These are phyloP conservation scores for Citrus maxima DNA, from an alignment of 345 rosid genomes.

Conservation along the genomic window DNA sequence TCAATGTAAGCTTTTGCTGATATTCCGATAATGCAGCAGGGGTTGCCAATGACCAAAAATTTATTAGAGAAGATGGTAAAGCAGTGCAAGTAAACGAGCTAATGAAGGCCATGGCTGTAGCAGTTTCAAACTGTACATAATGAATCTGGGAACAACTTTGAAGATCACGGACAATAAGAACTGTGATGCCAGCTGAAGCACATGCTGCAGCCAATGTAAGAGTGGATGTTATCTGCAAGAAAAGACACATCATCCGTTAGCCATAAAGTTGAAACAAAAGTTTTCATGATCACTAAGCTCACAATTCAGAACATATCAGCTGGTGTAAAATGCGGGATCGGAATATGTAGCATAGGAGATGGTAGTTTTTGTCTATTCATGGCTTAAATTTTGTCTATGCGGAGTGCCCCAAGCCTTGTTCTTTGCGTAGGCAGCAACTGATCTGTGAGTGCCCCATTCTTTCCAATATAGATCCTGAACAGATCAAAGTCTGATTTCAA, in stretches of 20 bases:
- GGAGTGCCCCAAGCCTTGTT: conserved; percentile 96
- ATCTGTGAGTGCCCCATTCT: conserved; percentile 96
- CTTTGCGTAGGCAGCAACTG: conserved; percentile 88
- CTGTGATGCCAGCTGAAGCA: conserved; percentile 81
- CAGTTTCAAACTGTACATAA: conserved; percentile 62
- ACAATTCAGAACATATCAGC: neutral
- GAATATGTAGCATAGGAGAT: no score
- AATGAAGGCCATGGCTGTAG: conserved; percentile 69
- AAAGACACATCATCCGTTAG: neutral
- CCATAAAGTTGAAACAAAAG: neutral
- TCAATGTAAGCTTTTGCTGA: neutral
- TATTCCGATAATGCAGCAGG: no score
- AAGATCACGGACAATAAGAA: conserved; percentile 72
- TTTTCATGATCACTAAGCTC: neutral
- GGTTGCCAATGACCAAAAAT: conserved; percentile 64
- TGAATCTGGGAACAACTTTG: conserved; percentile 46
- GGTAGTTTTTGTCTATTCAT: no score
- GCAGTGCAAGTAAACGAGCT: conserved; percentile 53
- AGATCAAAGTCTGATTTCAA: conserved; percentile 99
- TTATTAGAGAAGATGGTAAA: conserved; percentile 60
- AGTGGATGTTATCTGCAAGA: conserved; percentile 62
- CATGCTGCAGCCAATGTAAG: conserved; percentile 73
- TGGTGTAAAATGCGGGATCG: neutral
- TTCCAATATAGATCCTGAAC: conserved; percentile 92
- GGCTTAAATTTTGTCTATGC: conserved; percentile 38